Base-by-base conservation (phyloP, 2,329 filamentous ascomycete species). In the Sarocladium strictum region DNA sequence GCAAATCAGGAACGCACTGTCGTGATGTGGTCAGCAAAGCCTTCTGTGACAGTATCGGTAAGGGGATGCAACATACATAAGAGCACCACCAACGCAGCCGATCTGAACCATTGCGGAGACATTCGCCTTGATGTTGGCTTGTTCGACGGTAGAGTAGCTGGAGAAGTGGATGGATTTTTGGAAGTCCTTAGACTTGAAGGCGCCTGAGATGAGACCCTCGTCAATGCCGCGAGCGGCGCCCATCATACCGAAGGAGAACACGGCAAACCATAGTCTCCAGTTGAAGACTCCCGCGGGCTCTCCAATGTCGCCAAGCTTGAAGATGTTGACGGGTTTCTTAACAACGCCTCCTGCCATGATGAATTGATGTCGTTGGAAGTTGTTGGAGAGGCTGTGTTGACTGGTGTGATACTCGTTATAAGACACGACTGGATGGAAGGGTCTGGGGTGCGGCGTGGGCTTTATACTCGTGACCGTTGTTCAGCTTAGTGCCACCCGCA, bases 81-180 rank as follows among this genome's bases (percentile, higher is more conserved):
- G 73, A 29, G 87, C 85, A 37, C 88, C 88, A 3, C 75, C 83
- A 26, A 91, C 86, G 21, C 81, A 87, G 23, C 88, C 88, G 61
- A 91, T 83, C 68, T 90, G 87, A 0, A 91, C 87, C 87, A 92
- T 91, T 40, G 86, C 81, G 1, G 87, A 86, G 54, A 92, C 86
- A 67, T 92, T 91, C 60, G 80, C 84, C 69, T 87, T 83, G 70
- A 86, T 84, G 65, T 87, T 84, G 56, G 86, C 83, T 63, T 79
- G 73, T 45, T 80, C 75, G 3, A 76, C 72, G 0, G 68, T 61
- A 47, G 68, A 72, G 62, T 84, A 83, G 2, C 74, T 71, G 5
- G 73, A 69, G 58, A 83, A 81, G 59, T 81, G 62, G 64, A 89
- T 85, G 29, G 75, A 75, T 1, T 67, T 59, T 60, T 84, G 77